Conservation (phyloP, 2,329 filamentous ascomycete species). For the Zasmidium angulare region DNA sequence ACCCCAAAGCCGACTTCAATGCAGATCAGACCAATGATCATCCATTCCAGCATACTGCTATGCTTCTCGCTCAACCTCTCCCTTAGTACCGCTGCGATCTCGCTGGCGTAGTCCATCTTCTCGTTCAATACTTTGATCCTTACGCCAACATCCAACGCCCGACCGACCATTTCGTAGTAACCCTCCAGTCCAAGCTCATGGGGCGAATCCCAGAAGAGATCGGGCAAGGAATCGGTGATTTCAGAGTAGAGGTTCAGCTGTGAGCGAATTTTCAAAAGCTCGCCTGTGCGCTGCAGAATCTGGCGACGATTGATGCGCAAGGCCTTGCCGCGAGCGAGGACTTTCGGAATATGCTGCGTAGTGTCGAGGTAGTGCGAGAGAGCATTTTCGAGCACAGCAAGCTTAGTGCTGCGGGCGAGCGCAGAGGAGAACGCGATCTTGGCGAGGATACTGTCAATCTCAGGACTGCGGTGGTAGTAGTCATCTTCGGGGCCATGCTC, state of each 20-base stretch:
- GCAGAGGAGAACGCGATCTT: constrained; percentile 97
- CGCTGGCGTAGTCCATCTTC: constrained; percentile 96
- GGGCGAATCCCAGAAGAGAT: constrained; percentile 93
- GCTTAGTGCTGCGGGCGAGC: constrained; percentile 86
- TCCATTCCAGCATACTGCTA: constrained; percentile 84
- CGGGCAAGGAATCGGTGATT: constrained; percentile 88
- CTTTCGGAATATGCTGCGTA: constrained; percentile 76
- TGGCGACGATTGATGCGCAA: constrained; percentile 69
- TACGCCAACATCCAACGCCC: constrained; percentile 85
- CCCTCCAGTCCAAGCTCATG: constrained; percentile 87
- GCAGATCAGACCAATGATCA: constrained; percentile 90
- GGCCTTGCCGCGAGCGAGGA: constrained; percentile 67
- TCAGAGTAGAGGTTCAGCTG: constrained; percentile 97
- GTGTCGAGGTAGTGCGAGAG: constrained; percentile 83
- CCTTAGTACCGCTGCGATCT: constrained; percentile 85
- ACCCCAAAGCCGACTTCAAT: constrained; percentile 91
- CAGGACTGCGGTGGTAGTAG: constrained; percentile 9
- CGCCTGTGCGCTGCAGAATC: constrained; percentile 89
- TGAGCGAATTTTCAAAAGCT: constrained; percentile 82
- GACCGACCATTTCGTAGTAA: constrained; percentile 92
- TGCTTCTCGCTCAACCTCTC: constrained; percentile 91
- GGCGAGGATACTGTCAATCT: constrained; percentile 68
- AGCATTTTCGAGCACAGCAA: constrained; percentile 84
- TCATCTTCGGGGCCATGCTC: constrained; percentile 7
- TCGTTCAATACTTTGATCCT: constrained; percentile 90